Conservation (phyloP, 83 land plant species). For the Picea abies region DNA sequence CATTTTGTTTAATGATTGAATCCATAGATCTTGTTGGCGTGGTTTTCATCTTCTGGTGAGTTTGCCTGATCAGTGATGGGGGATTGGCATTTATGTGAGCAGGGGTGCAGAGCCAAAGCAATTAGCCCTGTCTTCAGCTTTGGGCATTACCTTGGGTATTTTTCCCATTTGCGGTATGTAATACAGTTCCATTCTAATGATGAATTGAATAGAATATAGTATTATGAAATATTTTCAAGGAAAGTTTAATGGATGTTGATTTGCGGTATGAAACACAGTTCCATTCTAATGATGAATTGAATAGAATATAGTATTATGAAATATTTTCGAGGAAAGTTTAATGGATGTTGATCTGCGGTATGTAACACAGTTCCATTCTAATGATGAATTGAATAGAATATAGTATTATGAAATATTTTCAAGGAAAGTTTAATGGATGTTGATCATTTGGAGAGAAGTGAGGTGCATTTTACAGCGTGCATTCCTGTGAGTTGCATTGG, state of each 20-base stretch:
- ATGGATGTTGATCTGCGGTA: slow-evolving; percentile 61
- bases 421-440: background rate
- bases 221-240: background rate
- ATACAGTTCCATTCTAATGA: background rate
- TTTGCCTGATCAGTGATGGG: background rate
- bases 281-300: background rate
- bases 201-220: background rate
- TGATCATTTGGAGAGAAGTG: no score
- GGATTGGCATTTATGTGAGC: slow-evolving; percentile 14
- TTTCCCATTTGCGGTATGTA: slow-evolving; percentile 88
- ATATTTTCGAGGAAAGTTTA: background rate
- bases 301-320: background rate
- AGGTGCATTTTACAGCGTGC: no score
- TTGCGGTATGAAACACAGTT: slow-evolving; percentile 54
- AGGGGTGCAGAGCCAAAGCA: slow-evolving; percentile 93
- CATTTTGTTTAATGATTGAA: background rate
- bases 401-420: background rate
- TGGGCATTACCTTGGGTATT: slow-evolving; percentile 87
- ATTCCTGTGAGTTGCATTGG: no score
- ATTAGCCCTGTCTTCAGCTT: slow-evolving; percentile 83
- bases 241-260: slow-evolving; percentile 20
- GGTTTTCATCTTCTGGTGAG: background rate
- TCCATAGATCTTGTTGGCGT: background rate
- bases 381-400: background rate
- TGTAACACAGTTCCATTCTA: background rate